Conservation (phyloP, 371 early-diverging fungal species). For the Nematocida minor region DNA sequence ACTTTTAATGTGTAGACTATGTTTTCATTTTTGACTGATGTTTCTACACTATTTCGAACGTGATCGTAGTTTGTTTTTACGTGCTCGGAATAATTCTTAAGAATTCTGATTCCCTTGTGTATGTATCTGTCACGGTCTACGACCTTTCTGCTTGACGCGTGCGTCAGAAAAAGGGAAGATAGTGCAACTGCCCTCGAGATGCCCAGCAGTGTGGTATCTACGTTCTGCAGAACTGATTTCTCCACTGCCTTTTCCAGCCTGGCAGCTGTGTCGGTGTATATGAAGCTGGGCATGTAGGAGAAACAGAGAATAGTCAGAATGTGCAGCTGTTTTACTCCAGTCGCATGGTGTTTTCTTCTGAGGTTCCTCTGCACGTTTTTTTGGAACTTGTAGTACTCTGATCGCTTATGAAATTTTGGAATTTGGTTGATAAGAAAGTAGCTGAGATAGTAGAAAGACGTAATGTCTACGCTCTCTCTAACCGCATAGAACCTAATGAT, state of each 20-base stretch:
- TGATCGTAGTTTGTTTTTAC: neutral
- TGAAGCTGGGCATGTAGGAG: slow-evolving; percentile 49
- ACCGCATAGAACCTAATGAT: slow-evolving; percentile 29
- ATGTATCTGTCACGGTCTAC: slow-evolving; percentile 56
- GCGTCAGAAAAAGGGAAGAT: slow-evolving; percentile 54
- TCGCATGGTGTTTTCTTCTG: slow-evolving; percentile 13
- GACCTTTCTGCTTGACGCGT: slow-evolving; percentile 58
- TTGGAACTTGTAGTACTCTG: slow-evolving; percentile 51
- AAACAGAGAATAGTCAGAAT: slow-evolving; percentile 25
- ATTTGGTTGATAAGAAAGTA: slow-evolving; percentile 57
- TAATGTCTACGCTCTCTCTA: neutral
- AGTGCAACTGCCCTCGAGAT: slow-evolving; percentile 33
- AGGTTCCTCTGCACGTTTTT: slow-evolving; percentile 53
- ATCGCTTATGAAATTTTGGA: slow-evolving; percentile 21
- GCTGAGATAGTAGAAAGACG: slow-evolving; percentile 48
- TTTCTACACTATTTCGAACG: neutral
- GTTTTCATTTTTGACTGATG: slow-evolving; percentile 21
- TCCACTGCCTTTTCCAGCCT: slow-evolving; percentile 12
- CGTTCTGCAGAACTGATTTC: neutral
- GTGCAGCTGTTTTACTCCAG: neutral
- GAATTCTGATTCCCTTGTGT: slow-evolving; percentile 51
- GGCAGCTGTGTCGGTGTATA: slow-evolving; percentile 36
- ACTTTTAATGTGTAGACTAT: slow-evolving; percentile 45
- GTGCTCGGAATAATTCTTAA: slow-evolving; percentile 14
- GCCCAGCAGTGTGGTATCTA: slow-evolving; percentile 23